Base-by-base conservation (phyloP, 2,329 filamentous ascomycete genomes). In the Pezicula radicicola region DNA sequence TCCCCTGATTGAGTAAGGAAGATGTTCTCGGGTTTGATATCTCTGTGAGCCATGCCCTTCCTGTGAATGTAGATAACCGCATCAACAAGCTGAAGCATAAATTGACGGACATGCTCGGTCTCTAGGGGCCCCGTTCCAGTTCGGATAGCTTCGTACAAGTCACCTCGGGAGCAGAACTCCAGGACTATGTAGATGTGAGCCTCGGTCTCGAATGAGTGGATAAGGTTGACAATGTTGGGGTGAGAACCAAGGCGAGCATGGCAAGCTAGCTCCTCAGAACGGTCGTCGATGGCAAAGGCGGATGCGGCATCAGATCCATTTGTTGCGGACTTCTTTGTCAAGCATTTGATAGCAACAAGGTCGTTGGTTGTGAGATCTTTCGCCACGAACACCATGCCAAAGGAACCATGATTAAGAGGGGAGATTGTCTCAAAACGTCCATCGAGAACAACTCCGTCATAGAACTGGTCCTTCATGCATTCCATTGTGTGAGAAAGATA, bases 11-110 rank as follows among this genome's bases (percentile, higher is more conserved):
- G 83, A 53, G 86, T 89, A 58, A 99, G 79, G 70, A 99, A 97
- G 71, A 99, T 96, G 77, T 99, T 99, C 79, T 99, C 94, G 0
- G 94, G 94, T 76, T 99, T 99, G 82, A 99, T 97, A 71, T 99
- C 94, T 55, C 94, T 89, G 68, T 99, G 94, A 70, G 91, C 97
- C 67, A 97, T 83, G 59, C 91, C 92, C 70, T 92, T 92, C 57
- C 82, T 80, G 71, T 99, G 94, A 73, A 96, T 91, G 72, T 91
- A 92, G 56, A 89, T 85, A 46, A 99, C 88, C 47, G 93, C 90
- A 67, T 89, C 87, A 49, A 99, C 83, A 33, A 99, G 83, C 73
- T 99, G 85, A 54, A 97, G 77, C 94, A 99, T 97, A 76, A 97
- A 97, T 59, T 90, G 89, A 59, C 94, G 90, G 55, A 99, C 94